Percentiles rank a stretch among this genome's conserved stretches.
phyloP scores from a whole-genome alignment of 495 filamentous ascomycete genomes.

The Tuber microsphaerosporum region DNA sequence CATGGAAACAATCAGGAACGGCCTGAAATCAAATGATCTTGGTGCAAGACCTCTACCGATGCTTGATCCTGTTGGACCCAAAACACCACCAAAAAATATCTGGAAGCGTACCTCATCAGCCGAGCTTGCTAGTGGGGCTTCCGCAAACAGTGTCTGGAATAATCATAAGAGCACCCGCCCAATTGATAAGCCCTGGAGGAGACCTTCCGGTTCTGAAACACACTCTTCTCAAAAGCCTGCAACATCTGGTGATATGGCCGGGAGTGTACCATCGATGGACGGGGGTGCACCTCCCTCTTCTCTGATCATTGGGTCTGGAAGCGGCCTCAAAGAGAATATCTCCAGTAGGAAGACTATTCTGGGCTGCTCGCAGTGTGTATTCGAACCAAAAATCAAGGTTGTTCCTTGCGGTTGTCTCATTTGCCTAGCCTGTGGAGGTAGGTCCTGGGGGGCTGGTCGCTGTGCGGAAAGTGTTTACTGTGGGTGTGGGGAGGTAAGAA shows the following conservation, averaged over 20 bases:
- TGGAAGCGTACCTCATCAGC: constrained; percentile 24
- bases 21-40: background rate
- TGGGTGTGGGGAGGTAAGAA: constrained; percentile 39
- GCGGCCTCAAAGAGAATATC: constrained; percentile 9
- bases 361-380: constrained; percentile 40
- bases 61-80: background rate
- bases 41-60: background rate
- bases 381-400: constrained; percentile 38
- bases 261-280: constrained; percentile 11
- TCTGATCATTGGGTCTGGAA: constrained; percentile 7
- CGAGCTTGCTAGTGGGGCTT: constrained; percentile 9
- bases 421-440: constrained; percentile 36
- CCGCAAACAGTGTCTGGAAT: constrained; percentile 22
- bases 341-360: constrained; percentile 20
- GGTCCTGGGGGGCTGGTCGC: constrained; percentile 32
- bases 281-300: constrained; percentile 11
- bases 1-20: background rate
- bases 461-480: constrained; percentile 34
- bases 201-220: constrained; percentile 19
- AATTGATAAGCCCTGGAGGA: constrained; percentile 36
- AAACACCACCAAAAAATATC: constrained; percentile 30
- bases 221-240: constrained; percentile 30
- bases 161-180: constrained; percentile 24
- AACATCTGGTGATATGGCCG: constrained; percentile 12
- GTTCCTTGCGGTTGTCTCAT: constrained; percentile 38